These are phyloP conservation scores for Colletotrichum cereale DNA, from an alignment of 2,329 filamentous ascomycete genomes.

Conservation along the genomic window DNA sequence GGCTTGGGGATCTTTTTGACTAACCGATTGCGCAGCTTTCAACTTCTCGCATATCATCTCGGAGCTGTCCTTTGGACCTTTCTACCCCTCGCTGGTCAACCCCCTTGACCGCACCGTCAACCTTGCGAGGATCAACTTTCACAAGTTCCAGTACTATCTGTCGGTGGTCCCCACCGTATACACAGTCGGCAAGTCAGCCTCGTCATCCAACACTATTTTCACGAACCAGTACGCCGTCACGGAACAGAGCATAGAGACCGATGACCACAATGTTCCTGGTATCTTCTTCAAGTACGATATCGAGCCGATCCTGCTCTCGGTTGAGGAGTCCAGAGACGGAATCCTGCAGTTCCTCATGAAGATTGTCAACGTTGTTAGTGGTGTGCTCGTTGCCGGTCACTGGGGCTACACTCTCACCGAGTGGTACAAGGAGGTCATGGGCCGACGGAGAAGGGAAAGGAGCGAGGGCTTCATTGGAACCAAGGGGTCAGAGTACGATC, in stretches of 20 bases:
- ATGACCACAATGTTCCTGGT: slow-evolving; percentile 81
- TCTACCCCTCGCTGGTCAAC: slow-evolving; percentile 93
- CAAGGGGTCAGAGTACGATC: slow-evolving; percentile 36
- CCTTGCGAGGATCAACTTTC: slow-evolving; percentile 80
- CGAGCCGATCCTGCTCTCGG: slow-evolving; percentile 89
- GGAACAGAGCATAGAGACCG: slow-evolving; percentile 80
- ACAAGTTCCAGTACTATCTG: slow-evolving; percentile 98
- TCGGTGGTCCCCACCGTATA: slow-evolving; percentile 96
- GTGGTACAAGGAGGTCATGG: slow-evolving; percentile 73
- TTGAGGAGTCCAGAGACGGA: slow-evolving; percentile 84
- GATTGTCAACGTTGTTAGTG: slow-evolving; percentile 89
- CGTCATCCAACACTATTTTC: slow-evolving; percentile 72
- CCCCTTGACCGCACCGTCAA: slow-evolving; percentile 93
- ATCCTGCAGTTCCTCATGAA: slow-evolving; percentile 82
- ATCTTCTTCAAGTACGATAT: slow-evolving; percentile 99
- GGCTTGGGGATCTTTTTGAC: background rate
- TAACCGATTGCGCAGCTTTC: slow-evolving; percentile 71
- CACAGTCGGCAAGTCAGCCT: slow-evolving; percentile 67
- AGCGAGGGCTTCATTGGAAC: slow-evolving; percentile 46
- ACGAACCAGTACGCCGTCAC: slow-evolving; percentile 99
- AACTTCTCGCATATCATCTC: slow-evolving; percentile 98
- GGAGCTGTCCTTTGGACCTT: slow-evolving; percentile 96
- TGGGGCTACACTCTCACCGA: slow-evolving; percentile 91
- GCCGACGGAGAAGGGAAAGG: slow-evolving; percentile 60
- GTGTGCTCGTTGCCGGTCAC: slow-evolving; percentile 91